A percentile compares a stretch with the other conserved stretches of the same genome.
These are phyloP conservation scores for Trichoderma gamsii DNA, from an alignment of 495 filamentous ascomycete species.

Conservation along the genomic window DNA sequence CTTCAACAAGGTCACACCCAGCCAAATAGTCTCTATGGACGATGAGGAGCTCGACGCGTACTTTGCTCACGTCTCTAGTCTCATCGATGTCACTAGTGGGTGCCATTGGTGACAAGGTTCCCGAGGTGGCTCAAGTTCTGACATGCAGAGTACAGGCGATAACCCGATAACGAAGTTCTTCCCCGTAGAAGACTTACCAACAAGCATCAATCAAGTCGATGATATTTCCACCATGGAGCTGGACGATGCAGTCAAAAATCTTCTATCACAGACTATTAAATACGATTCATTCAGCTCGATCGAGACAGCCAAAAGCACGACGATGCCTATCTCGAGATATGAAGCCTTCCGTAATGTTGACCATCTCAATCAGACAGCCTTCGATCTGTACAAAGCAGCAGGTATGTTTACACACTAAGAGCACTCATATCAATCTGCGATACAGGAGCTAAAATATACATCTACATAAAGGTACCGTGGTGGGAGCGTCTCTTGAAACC, in stretches of 20 bases:
- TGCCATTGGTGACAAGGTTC: neutral
- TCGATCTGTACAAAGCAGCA: slow-evolving; percentile 44
- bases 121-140: neutral
- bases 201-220: slow-evolving; percentile 17
- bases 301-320: neutral
- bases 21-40: slow-evolving; percentile 64
- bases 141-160: slow-evolving; percentile 21
- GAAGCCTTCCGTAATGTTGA: slow-evolving; percentile 36
- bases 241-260: neutral
- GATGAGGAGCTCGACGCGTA: slow-evolving; percentile 69
- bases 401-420: neutral
- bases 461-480: neutral
- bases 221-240: neutral
- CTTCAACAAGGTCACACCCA: slow-evolving; percentile 49
- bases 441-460: neutral
- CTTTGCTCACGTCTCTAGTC: slow-evolving; percentile 32
- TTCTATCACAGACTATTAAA: neutral
- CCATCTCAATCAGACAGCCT: slow-evolving; percentile 51
- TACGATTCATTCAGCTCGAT: neutral
- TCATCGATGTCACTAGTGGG: slow-evolving; percentile 13
- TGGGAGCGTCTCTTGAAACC: neutral
- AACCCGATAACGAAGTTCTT: slow-evolving; percentile 44
- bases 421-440: too few species aligned
- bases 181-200: slow-evolving; percentile 27
- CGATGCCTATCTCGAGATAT: neutral